phyloP scores from a whole-genome alignment of 306 rosid genomes.

The Rosa chinensis region DNA sequence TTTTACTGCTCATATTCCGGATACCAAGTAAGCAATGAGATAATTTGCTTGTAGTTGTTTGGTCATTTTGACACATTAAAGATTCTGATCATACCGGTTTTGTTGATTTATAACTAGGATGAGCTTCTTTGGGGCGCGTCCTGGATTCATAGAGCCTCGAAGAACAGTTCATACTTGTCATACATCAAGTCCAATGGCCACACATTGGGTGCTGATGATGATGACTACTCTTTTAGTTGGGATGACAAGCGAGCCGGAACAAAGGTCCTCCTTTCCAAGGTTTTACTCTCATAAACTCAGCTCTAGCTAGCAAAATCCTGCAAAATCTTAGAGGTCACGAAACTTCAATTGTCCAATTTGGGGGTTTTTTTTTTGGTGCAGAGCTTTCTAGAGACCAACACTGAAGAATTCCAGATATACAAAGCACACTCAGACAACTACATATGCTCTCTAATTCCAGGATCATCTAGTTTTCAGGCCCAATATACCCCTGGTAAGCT shows the following conservation, averaged over 20 bases:
- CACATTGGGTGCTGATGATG: constrained; percentile 74
- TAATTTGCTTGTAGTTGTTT: background rate
- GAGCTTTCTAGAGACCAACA: constrained; percentile 58
- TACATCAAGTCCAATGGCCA: constrained; percentile 84
- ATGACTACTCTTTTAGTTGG: constrained; percentile 76
- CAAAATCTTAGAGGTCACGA: background rate
- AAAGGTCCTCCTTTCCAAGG: constrained; percentile 84
- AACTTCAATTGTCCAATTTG: background rate
- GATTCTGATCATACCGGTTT: constrained; percentile 1
- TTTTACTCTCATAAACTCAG: constrained; percentile 7
- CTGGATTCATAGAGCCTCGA: constrained; percentile 81
- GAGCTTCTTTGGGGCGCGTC: constrained; percentile 97
- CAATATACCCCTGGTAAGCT: constrained; percentile 75
- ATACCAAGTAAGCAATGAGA: constrained; percentile 52
- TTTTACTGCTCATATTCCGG: constrained; percentile 94
- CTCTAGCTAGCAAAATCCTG: background rate
- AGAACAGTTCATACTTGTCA: constrained; percentile 42
- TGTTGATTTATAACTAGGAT: constrained; percentile 45
- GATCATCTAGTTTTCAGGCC: constrained; percentile 61
- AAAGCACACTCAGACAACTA: constrained; percentile 81
- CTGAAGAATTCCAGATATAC: constrained; percentile 55
- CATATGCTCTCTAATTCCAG: constrained; percentile 72
- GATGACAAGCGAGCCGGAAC: constrained; percentile 90
- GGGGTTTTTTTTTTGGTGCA: constrained; percentile 18
- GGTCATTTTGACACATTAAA: background rate